Evolutionary conservation across 2,329 filamentous ascomycete genomes (phyloP), one percentile per base, ranked within the genome.

Genomic region (Aspergillus caelatus): DNA sequence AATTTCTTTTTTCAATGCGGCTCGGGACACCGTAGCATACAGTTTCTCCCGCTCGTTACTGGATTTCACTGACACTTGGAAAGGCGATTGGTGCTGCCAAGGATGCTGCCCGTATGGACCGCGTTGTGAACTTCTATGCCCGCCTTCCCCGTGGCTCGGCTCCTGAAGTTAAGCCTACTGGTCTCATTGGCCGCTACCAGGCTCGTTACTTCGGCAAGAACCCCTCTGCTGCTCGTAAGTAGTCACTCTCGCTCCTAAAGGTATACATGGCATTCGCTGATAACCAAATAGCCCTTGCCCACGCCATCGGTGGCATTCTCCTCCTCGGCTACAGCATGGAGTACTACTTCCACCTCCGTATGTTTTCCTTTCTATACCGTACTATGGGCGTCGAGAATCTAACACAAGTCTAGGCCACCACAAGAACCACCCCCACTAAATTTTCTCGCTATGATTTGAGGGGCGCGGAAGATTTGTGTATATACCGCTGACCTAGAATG

Each of bases 291-390:
- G 95, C 95, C 69, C 88, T 99, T 77, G 85, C 96, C 74, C 95
- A 99, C 82, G 86, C 89, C 74, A 90, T 99, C 74, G 89, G 86
- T 72, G 85, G 88, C 78, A 83, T 99, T 67, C 83, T 97, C 70
- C 82, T 88, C 70, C 79, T 98, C 72, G 94, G 95, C 76, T 99
- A 99, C 83, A 91, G 91, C 74, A 93, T 98, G 85, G 94, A 97
- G 85, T 99, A 99, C 90, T 98, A 99, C 88, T 98, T 96, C 92
- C 96, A 99, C 84, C 88, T 99, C 77, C 93, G 95, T 99, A 89
- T 82, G 92, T 89, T 34, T 61, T 62, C 57, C 23, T 12, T 26
- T 19, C 52, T n/a, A 7, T 26, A 23, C 43, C 43, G 3, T 23
- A n/a, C 28, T 34, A 11, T 45, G 16, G 4, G 46, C n/a, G 23